Percentiles rank a stretch among this genome's conserved stretches.
Evolutionary conservation across 2,329 filamentous ascomycete genomes (phyloP).

Genomic region (Shiraia sp.): DNA sequence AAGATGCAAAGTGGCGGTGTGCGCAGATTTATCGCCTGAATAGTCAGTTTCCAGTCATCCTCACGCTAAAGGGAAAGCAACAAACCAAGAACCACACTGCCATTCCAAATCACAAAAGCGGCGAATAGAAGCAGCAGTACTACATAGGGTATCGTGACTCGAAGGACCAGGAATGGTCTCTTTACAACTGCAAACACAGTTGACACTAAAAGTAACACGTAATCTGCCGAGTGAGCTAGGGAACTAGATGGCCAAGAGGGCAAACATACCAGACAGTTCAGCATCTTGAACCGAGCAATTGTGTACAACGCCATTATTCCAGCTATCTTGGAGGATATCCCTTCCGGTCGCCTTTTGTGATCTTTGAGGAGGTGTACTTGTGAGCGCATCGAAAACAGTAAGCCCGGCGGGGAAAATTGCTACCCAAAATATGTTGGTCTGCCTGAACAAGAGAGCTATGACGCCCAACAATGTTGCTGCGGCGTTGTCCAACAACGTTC

Average conservation of each 20-base stretch:
- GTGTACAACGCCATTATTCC: constrained; percentile 25
- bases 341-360: constrained; percentile 1
- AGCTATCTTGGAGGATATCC: constrained; percentile 18
- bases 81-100: constrained; percentile 84
- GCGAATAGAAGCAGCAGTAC: constrained; percentile 69
- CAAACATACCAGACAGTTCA: constrained; percentile 24
- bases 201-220: constrained; percentile 56
- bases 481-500: constrained; percentile 13
- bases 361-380: constrained; percentile 2
- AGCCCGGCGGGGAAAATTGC: constrained; percentile 72
- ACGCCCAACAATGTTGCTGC: constrained; percentile 60
- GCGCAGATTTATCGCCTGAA: constrained; percentile 88
- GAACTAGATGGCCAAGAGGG: background rate
- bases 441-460: constrained; percentile 73
- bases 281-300: constrained; percentile 29
- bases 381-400: constrained; percentile 34
- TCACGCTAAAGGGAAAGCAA: background rate
- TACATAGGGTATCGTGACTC: constrained; percentile 57
- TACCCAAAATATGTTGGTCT: constrained; percentile 98
- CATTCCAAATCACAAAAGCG: constrained; percentile 82
- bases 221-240: constrained; percentile 21
- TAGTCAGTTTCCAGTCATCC: constrained; percentile 13
- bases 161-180: constrained; percentile 46
- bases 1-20: constrained; percentile 84
- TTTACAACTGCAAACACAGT: constrained; percentile 61